Evolutionary conservation across 495 filamentous ascomycete genomes (phyloP), one percentile per base, ranked within the genome.

Genomic region (Astrothelium macrocarpum): DNA sequence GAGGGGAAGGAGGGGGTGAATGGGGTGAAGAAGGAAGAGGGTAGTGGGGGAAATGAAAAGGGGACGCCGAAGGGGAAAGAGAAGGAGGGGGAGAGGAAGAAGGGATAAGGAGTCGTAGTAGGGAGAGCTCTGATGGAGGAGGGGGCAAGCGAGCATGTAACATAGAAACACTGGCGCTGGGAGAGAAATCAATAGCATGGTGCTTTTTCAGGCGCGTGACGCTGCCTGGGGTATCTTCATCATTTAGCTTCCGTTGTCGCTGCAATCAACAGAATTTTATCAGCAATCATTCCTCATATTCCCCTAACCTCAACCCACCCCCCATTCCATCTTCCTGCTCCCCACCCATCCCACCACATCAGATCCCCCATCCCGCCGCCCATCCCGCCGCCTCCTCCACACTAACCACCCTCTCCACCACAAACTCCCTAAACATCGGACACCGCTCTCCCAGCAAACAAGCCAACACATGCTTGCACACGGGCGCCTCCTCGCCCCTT

Each of bases 381-480:
- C 89, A 83, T 25, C 87, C 93, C 20, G 87, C 91, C 78, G 89
- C 77, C 77, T 91, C 89, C 68, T 85, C 86, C 63, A 77, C 77
- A 45, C 79, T 73, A 23, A 87, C 79, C 59, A 70, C 64, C 67
- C 77, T 78, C 70, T 82, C 78, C 42, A 78, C 79, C 45, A 85
- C 79, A 68, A 81, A 81, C 3, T 70, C 65, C 14, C 78, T 78
- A 62, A 91, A 80, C 32, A 89, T 70, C 2, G 61, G 74, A 76
- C 89, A 91, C 43, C 81, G 73, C 74, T 87, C 88, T n/a, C 79
- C 85, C 66, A 97, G 68, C 59, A 92, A 70, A 75, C 90, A 93
- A 23, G 93, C 93, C 29, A 97, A 78, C 20, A 97, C 69, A 74
- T 97, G 93, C 76, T 97, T 96, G 71, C 93, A 97, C 34, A 88